These are phyloP conservation scores for Candida oleophila DNA, from an alignment of 805 yeast genomes.

Conservation along the genomic window DNA sequence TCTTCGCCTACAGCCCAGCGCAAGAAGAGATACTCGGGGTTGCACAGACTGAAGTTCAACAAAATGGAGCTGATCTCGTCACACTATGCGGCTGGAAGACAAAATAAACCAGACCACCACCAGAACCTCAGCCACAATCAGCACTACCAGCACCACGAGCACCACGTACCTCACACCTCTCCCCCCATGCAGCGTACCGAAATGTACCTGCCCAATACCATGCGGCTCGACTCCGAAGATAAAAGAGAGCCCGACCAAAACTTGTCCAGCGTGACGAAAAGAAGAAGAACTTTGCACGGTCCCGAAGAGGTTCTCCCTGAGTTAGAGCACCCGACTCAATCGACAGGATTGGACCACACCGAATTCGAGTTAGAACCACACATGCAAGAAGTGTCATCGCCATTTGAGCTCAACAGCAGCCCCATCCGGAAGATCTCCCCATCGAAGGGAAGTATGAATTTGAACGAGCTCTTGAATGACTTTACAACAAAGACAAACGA, in stretches of 20 bases:
- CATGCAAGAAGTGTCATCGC: not conserved
- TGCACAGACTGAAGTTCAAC: constrained; percentile 33
- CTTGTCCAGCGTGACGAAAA: constrained; percentile 17
- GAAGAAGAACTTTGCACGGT: constrained; percentile 42
- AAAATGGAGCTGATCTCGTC: constrained; percentile 50
- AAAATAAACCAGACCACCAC: constrained; percentile 3
- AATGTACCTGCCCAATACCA: not conserved
- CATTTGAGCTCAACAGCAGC: constrained; percentile 10
- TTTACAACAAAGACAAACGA: not conserved
- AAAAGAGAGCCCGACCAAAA: constrained; percentile 1
- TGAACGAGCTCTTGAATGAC: constrained; percentile 28
- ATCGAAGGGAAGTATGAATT: constrained; percentile 38
- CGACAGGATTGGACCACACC: not conserved
- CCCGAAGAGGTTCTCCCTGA: constrained; percentile 27
- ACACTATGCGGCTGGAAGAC: constrained; percentile 45
- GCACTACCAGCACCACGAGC: not conserved
- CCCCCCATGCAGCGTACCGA: constrained; percentile 2
- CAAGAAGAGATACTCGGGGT: constrained; percentile 29
- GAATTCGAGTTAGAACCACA: not conserved
- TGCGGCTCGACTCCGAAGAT: not conserved
- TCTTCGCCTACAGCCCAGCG: constrained; percentile 9
- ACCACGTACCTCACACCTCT: not conserved
- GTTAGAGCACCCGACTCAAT: constrained; percentile 1
- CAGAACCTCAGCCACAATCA: constrained; percentile 26
- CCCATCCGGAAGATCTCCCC: constrained; percentile 38